phyloP scores from a whole-genome alignment of 139 green algal species.

The Diplosphaera chodatii region DNA sequence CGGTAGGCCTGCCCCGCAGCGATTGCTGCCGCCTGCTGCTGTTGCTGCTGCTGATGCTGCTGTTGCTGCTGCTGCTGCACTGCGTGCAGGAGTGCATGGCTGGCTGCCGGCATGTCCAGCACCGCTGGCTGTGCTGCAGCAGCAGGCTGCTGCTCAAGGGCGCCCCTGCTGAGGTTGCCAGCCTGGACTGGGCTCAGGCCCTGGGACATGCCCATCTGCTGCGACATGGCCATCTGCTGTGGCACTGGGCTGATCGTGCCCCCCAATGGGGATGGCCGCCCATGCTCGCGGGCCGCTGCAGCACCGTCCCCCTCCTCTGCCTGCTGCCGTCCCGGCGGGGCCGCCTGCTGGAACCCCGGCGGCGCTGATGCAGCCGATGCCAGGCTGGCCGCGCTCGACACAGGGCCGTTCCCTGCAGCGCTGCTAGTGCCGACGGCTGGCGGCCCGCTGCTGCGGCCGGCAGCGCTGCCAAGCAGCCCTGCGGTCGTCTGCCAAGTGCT shows the following conservation, averaged over 20 bases:
- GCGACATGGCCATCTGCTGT: too few species aligned
- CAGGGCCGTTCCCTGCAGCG: too few species aligned
- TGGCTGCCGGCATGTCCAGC: not conserved
- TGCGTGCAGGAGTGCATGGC: not conserved
- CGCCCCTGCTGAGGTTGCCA: too few species aligned
- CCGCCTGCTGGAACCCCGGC: not conserved
- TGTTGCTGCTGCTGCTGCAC: not conserved
- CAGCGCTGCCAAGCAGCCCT: too few species aligned
- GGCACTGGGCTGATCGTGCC: not conserved
- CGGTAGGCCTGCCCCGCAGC: too few species aligned
- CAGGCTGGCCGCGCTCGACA: not conserved
- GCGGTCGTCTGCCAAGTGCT: not conserved
- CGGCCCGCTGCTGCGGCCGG: not conserved
- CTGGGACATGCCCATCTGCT: not conserved
- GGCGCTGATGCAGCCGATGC: not conserved
- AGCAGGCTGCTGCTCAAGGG: not conserved
- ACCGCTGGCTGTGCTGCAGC: too few species aligned
- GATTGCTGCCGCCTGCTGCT: too few species aligned
- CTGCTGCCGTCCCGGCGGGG: not conserved
- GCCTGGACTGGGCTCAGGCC: too few species aligned
- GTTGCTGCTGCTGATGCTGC: too few species aligned
- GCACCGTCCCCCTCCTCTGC: not conserved
- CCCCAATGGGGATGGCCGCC: not conserved
- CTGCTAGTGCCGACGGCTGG: not conserved
- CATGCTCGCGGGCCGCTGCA: not conserved